Conservation (phyloP, 1,139 yeast species). For the Saccharomyces pastorianus region DNA sequence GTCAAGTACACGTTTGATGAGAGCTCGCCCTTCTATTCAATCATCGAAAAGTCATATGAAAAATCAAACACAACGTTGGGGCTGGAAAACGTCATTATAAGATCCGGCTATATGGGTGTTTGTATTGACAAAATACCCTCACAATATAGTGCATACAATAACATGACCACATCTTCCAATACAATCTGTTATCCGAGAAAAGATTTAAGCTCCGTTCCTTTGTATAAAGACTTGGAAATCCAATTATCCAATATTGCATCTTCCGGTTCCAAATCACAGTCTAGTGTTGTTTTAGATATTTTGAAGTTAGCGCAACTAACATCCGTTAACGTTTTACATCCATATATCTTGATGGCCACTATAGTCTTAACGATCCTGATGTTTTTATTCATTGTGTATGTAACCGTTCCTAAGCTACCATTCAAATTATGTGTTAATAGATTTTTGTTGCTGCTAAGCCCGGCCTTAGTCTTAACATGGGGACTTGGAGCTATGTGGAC, state of each 20-base stretch:
- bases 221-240: conserved; percentile 24
- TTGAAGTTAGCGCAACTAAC: conserved; percentile 25
- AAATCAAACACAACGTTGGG: conserved; percentile 15
- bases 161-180: conserved; percentile 5
- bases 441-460: conserved; percentile 34
- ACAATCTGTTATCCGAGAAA: conserved; percentile 25
- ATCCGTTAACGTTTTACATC: conserved; percentile 41
- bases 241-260: conserved; percentile 19
- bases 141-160: conserved; percentile 10
- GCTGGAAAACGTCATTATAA: conserved; percentile 22
- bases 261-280: conserved; percentile 11
- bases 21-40: conserved; percentile 23
- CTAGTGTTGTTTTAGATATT: conserved; percentile 19
- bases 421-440: conserved; percentile 32
- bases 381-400: conserved; percentile 39
- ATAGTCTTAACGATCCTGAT: conserved; percentile 39
- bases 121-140: conserved; percentile 28
- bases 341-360: conserved; percentile 45
- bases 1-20: conserved; percentile 22
- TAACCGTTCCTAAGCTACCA: conserved; percentile 44
- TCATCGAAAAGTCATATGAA: conserved; percentile 22
- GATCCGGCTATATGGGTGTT: conserved; percentile 29
- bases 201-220: conserved; percentile 14
- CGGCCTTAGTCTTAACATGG: conserved; percentile 45
- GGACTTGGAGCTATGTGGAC: conserved; percentile 65